Percentiles rank a stretch among this genome's conserved stretches.
Conservation (phyloP, 202 grass and related monocot genomes). For the Setaria italica region DNA sequence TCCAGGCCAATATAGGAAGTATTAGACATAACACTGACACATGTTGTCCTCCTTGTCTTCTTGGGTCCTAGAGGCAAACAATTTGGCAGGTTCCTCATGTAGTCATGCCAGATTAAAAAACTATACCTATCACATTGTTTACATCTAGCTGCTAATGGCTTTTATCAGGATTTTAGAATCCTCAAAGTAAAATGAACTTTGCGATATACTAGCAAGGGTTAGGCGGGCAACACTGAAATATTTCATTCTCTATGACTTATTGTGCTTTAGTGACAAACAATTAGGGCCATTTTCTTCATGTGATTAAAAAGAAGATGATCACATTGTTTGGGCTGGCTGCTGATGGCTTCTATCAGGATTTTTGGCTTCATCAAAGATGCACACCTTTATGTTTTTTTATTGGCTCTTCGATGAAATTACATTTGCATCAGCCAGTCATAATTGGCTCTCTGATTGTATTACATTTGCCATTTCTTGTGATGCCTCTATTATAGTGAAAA, state of each 20-base stretch:
- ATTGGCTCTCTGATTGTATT: background rate
- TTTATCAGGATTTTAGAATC: background rate
- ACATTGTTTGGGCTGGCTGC: background rate
- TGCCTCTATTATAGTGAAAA: background rate
- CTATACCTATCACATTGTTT: background rate
- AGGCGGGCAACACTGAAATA: background rate
- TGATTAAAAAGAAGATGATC: background rate
- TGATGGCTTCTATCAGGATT: background rate
- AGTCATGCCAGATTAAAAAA: background rate
- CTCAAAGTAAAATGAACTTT: background rate
- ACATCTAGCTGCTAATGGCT: background rate
- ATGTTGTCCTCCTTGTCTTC: too few species aligned
- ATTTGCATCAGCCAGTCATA: background rate
- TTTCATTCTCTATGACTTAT: background rate
- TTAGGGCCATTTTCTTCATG: background rate
- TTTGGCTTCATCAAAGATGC: background rate
- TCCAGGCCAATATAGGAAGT: too few species aligned
- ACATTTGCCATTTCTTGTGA: background rate
- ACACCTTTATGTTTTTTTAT: background rate
- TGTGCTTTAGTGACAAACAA: conserved; percentile 2
- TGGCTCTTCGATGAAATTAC: background rate
- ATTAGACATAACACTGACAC: too few species aligned
- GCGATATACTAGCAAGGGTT: background rate
- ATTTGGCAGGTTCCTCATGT: background rate
- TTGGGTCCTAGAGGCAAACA: background rate